Conservation (phyloP, 805 yeast genomes). For the Pichia heedii region DNA sequence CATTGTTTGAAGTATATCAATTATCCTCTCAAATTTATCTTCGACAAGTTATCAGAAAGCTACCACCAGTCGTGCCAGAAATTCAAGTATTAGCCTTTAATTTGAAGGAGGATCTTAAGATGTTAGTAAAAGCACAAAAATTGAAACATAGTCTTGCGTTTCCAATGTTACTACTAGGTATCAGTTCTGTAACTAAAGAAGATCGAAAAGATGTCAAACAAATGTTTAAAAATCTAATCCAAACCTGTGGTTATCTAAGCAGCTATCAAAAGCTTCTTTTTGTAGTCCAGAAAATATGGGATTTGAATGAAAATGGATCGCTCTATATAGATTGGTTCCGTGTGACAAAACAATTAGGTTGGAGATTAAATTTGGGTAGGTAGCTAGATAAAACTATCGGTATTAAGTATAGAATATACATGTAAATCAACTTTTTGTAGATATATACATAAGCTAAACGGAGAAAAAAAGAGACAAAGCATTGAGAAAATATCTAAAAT, state of each 20-base stretch:
- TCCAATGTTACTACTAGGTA: conserved; percentile 32
- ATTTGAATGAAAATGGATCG: conserved; percentile 26
- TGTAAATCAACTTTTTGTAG: background rate
- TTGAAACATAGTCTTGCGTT: conserved; percentile 27
- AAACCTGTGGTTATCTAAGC: conserved; percentile 25
- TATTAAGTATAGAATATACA: no score
- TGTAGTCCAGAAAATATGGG: conserved; percentile 30
- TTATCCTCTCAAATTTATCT: conserved; percentile 21
- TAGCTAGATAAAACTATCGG: no score
- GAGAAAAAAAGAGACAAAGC: background rate
- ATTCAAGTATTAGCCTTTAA: conserved; percentile 14
- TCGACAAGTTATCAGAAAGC: conserved; percentile 17
- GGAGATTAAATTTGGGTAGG: conserved; percentile 26
- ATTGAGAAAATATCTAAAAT: background rate
- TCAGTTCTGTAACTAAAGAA: conserved; percentile 20
- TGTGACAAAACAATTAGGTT: conserved; percentile 29
- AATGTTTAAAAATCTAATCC: conserved; percentile 22
- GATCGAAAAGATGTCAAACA: conserved; percentile 22
- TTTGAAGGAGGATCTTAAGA: conserved; percentile 13
- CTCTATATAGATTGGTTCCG: conserved; percentile 33
- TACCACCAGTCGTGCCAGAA: conserved; percentile 23
- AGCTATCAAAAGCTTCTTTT: conserved; percentile 24
- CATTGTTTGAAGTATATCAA: conserved; percentile 29
- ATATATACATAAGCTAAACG: no score
- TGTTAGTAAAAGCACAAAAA: conserved; percentile 9